phyloP scores from a whole-genome alignment of 768 basidiomycete genomes.

The Candolleomyces aberdarensis region DNA sequence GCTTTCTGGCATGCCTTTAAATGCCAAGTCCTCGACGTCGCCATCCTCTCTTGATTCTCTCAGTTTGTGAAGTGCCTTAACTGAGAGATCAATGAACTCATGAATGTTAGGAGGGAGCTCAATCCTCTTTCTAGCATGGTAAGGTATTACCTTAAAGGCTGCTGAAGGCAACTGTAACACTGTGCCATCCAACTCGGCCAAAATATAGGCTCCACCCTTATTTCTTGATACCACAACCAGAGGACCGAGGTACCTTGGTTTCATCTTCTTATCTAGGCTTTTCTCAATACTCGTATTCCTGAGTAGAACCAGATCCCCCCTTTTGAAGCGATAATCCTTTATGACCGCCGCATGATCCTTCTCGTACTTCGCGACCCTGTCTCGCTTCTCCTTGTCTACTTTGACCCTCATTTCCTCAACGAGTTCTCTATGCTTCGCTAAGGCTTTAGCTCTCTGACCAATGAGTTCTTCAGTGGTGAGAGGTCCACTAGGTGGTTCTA shows the following conservation, averaged over 20 bases:
- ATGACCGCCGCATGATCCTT: constrained; percentile 1
- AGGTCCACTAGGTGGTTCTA: constrained; percentile 3
- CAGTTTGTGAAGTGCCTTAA: no score
- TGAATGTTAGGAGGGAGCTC: no score
- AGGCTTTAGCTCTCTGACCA: constrained; percentile 14
- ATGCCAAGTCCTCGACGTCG: no score
- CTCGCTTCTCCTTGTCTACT: constrained; percentile 10
- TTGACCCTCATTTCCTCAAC: constrained; percentile 16
- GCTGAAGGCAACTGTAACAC: no score
- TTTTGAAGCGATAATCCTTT: no score
- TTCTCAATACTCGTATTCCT: no score
- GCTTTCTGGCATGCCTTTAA: no score
- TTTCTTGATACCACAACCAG: constrained; percentile 27
- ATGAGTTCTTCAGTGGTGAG: constrained; percentile 19
- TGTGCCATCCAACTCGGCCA: constrained; percentile 30
- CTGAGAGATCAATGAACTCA: no score
- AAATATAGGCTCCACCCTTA: constrained; percentile 25
- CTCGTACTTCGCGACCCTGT: constrained; percentile 21
- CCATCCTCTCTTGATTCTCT: no score
- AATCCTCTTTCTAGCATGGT: constrained; percentile 13
- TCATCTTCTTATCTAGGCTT: no score
- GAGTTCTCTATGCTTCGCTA: constrained; percentile 17
- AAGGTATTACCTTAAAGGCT: constrained; percentile 18
- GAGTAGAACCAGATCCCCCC: no score
- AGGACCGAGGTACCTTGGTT: constrained; percentile 38